Evolutionary conservation across 2,329 filamentous ascomycete genomes (phyloP).

Genomic region (Helotiales sp.): DNA sequence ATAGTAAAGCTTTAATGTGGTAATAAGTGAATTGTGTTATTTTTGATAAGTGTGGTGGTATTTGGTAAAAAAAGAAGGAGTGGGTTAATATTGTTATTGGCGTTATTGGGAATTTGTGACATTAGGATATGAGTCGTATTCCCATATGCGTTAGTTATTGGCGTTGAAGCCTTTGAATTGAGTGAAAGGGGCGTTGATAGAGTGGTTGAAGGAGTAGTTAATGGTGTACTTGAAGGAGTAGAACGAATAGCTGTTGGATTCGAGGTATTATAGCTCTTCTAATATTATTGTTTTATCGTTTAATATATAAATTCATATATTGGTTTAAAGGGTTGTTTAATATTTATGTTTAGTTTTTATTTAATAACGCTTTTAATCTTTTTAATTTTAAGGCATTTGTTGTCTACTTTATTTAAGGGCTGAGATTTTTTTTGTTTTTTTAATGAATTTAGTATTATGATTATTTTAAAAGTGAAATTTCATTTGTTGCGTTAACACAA

Average conservation of each 20-base stretch:
- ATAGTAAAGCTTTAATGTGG: too few species aligned
- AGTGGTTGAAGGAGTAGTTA: constrained; percentile 25
- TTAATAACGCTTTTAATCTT: constrained; percentile 21
- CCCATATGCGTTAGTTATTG: constrained; percentile 25
- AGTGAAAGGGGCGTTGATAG: constrained; percentile 24
- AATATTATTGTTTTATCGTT: constrained; percentile 15
- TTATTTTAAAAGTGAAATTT: constrained; percentile 23
- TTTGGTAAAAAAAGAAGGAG: constrained; percentile 21
- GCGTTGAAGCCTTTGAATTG: constrained; percentile 25
- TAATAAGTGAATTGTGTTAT: too few species aligned
- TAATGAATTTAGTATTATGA: constrained; percentile 15
- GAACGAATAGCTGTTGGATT: constrained; percentile 11
- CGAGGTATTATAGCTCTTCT: constrained; percentile 12
- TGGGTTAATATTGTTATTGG: constrained; percentile 22
- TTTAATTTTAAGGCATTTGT: constrained; percentile 20
- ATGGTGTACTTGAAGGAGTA: constrained; percentile 16
- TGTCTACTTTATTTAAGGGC: constrained; percentile 12
- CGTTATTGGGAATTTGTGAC: too few species aligned
- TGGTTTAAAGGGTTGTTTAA: constrained; percentile 20
- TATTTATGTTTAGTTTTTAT: constrained; percentile 17
- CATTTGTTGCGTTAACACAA: constrained; percentile 27
- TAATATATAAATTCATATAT: constrained; percentile 25
- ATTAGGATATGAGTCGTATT: constrained; percentile 22
- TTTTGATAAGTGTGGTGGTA: too few species aligned
- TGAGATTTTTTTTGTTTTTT: constrained; percentile 14